Base-by-base conservation (phyloP, 83 land plant genomes). In the Larix sibirica region DNA sequence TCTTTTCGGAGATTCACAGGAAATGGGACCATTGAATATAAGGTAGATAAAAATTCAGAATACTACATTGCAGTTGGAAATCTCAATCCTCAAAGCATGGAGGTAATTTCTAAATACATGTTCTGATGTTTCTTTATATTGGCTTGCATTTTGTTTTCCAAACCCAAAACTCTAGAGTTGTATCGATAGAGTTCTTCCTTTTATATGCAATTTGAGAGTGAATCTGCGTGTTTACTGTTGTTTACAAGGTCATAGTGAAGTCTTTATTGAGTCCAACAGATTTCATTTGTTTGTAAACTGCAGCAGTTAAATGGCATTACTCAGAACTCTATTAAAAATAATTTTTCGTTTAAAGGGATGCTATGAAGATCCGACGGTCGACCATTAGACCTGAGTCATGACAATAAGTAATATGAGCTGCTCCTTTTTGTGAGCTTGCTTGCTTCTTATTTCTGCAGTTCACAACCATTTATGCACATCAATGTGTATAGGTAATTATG, bases 61-160 rank as follows among this genome's bases (percentile, higher is more conserved):
- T 89, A 91, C 50, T 91, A 88, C 69, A 64, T 91, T 81, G 93
- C 87, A 18, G 85, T 89, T 64, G 89, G 90, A 50, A 91, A 91
- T 67, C 74, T 91, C 36, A 87, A 89, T 67, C 66, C 69, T 26
- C 71, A 83, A 58, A 70, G 68, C 18, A 81, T 80, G 62, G 79
- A 89, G 91, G 91, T 86, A 86, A 77, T 44, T 73, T 13, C 77
- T 42, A 42, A 54, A 73, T 73, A 42, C 44, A 38, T 20, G 44
- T 4, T 73, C 56, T 23, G 21, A 73, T 33, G 42, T 42, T 73
- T 73, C 77, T 73, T 44, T 40, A 73, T 8, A 2, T 73, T 73
- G 77, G 44, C n/a, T 73, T 42, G 56, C 56, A 4, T 38, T 20
- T 73, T n/a, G 23, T n/a, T 33, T 73, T 28, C 38, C 44, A 38